These are phyloP conservation scores for Fonsecaea nubica DNA, from an alignment of 2,329 filamentous ascomycete genomes.

Conservation along the genomic window DNA sequence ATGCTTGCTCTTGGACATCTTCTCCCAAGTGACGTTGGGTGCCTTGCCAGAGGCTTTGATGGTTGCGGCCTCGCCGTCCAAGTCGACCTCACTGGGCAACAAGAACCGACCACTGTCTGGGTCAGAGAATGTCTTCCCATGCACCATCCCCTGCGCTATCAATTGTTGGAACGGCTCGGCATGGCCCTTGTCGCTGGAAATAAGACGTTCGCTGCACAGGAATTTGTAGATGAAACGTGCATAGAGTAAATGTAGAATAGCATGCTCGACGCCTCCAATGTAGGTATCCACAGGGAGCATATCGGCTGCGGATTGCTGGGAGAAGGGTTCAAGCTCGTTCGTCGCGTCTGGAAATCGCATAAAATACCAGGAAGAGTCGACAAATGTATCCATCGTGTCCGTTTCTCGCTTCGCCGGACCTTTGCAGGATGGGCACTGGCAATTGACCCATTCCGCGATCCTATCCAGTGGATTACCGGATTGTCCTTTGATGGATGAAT, in stretches of 20 bases:
- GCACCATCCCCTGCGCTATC: constrained; percentile 91
- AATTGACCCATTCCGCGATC: constrained; percentile 75
- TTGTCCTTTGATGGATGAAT: constrained; percentile 69
- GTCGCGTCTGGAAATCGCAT: constrained; percentile 77
- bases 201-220: constrained; percentile 61
- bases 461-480: constrained; percentile 78
- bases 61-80: constrained; percentile 62
- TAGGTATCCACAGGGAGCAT: constrained; percentile 84
- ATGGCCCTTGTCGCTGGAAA: constrained; percentile 46
- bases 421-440: constrained; percentile 73
- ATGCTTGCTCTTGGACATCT: constrained; percentile 95
- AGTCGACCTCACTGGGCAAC: constrained; percentile 71
- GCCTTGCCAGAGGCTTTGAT: constrained; percentile 66
- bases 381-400: constrained; percentile 96
- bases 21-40: constrained; percentile 75
- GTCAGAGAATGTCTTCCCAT: constrained; percentile 81
- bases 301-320: constrained; percentile 61
- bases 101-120: constrained; percentile 77
- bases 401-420: constrained; percentile 78
- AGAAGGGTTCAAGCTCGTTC: constrained; percentile 68
- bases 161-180: constrained; percentile 83
- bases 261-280: constrained; percentile 87
- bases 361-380: constrained; percentile 95
- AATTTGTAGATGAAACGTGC: constrained; percentile 91
- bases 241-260: constrained; percentile 87